phyloP scores from a whole-genome alignment of 768 basidiomycete species.

The Tephrocybe sp. region DNA sequence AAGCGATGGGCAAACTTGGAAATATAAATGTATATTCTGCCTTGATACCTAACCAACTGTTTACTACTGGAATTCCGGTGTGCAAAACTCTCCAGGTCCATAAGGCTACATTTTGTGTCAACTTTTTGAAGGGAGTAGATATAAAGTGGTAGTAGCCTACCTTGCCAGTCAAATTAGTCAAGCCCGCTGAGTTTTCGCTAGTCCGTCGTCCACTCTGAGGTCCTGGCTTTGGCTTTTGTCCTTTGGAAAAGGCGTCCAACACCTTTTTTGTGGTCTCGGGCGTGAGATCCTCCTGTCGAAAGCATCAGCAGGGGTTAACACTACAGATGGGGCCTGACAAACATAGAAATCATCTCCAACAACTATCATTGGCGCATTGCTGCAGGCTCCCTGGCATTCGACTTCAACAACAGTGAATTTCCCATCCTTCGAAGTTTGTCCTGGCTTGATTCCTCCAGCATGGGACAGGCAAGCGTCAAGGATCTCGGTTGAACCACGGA shows the following conservation, averaged over 20 bases:
- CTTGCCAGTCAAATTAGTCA: conserved; percentile 77
- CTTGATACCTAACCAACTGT: neutral
- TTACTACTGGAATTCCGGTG: conserved; percentile 72
- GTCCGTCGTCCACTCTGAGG: conserved; percentile 86
- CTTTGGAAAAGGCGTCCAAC: conserved; percentile 75
- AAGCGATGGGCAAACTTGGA: neutral
- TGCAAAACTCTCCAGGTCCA: conserved; percentile 89
- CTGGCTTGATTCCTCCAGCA: conserved; percentile 80
- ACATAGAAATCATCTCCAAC: conserved; percentile 97
- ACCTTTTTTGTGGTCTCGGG: conserved; percentile 73
- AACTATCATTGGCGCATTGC: conserved; percentile 96
- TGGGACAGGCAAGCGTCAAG: conserved; percentile 80
- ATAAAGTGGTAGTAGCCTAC: conserved; percentile 37
- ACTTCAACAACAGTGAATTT: conserved; percentile 98
- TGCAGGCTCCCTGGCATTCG: conserved; percentile 98
- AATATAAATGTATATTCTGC: neutral
- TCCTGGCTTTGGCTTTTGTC: conserved; percentile 88
- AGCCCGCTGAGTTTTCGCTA: conserved; percentile 90
- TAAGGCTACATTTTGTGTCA: conserved; percentile 62
- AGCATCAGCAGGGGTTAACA: conserved; percentile 11
- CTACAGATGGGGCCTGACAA: conserved; percentile 23
- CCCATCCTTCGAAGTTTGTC: conserved; percentile 91
- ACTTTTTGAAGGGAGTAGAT: neutral
- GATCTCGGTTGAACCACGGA: conserved; percentile 88
- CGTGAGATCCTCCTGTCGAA: conserved; percentile 79